phyloP scores from a whole-genome alignment of 139 green algal species.

The Chlamydomonas sp. region DNA sequence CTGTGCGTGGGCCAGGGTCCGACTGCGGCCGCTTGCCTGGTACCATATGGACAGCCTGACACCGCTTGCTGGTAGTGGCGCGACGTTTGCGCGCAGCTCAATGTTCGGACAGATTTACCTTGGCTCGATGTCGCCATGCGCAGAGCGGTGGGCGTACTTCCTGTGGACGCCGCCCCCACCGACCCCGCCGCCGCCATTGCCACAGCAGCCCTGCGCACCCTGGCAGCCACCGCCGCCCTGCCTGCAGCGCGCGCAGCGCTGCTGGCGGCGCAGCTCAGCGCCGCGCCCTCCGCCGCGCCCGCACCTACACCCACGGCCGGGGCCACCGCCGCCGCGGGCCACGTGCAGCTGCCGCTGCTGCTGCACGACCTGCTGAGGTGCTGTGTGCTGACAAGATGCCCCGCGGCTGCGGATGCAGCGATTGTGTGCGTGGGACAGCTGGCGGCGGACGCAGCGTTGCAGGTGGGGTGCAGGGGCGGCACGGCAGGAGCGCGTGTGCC shows the following conservation, averaged over 20 bases:
- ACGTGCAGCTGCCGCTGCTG: slow-evolving; percentile 1
- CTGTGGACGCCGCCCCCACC: slow-evolving; percentile 52
- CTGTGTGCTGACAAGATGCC: slow-evolving; percentile 63
- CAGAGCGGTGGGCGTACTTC: slow-evolving; percentile 62
- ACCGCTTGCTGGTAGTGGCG: no score
- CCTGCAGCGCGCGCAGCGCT: slow-evolving; percentile 60
- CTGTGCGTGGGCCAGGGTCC: no score
- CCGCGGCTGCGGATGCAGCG: slow-evolving; percentile 79
- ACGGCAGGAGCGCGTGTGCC: not conserved
- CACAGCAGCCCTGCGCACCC: slow-evolving; percentile 66
- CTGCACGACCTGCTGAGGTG: slow-evolving; percentile 60
- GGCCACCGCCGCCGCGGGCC: not conserved
- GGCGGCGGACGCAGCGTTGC: slow-evolving; percentile 58
- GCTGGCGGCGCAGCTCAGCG: not conserved
- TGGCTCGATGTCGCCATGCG: not conserved
- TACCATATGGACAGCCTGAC: no score
- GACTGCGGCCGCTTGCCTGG: no score
- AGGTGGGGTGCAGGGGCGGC: slow-evolving; percentile 23
- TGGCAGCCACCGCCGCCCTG: slow-evolving; percentile 78
- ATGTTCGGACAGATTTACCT: not conserved
- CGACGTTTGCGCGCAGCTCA: no score
- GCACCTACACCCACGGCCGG: not conserved
- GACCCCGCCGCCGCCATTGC: slow-evolving; percentile 62
- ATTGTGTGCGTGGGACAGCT: slow-evolving; percentile 72
- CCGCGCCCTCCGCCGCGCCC: not conserved